Percentiles rank a stretch among this genome's conserved stretches.
phyloP scores from a whole-genome alignment of 176 grass and related monocot genomes.

The Avena insularis region DNA sequence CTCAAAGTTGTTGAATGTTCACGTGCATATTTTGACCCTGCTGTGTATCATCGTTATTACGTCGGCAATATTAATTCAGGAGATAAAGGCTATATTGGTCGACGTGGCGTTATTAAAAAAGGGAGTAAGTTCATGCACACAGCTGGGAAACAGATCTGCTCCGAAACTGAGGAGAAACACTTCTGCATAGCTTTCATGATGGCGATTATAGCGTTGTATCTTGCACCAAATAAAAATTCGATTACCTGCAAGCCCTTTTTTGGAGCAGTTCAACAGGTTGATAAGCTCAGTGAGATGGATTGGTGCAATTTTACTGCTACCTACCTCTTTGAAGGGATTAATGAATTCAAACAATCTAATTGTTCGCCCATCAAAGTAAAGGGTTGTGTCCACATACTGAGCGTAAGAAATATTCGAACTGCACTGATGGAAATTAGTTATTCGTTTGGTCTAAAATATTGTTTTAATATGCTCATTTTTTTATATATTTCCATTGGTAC shows the following conservation, averaged over 20 bases:
- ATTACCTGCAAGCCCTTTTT: background rate
- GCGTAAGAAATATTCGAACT: background rate
- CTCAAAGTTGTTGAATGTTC: background rate
- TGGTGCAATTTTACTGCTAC: background rate
- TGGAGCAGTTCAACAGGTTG: slow-evolving; percentile 1
- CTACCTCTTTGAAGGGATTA: slow-evolving; percentile 2
- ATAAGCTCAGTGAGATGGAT: background rate
- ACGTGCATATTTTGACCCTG: background rate
- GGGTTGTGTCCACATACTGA: slow-evolving; percentile 3
- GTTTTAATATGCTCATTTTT: background rate
- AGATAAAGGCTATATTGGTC: background rate
- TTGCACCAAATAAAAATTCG: background rate
- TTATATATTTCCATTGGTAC: background rate
- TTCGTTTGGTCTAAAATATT: background rate
- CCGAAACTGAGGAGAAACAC: background rate
- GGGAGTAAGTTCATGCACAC: background rate
- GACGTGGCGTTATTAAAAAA: background rate
- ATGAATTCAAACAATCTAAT: background rate
- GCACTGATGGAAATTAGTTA: background rate
- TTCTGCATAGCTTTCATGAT: slow-evolving; percentile 2
- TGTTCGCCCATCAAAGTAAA: background rate
- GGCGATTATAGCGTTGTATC: background rate
- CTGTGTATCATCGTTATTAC: background rate
- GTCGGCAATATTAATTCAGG: background rate
- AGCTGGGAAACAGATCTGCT: background rate